Evolutionary conservation across 352 stramenopile species (phyloP), one percentile per base, ranked within the genome.

Genomic region (Chloridella minuta): DNA sequence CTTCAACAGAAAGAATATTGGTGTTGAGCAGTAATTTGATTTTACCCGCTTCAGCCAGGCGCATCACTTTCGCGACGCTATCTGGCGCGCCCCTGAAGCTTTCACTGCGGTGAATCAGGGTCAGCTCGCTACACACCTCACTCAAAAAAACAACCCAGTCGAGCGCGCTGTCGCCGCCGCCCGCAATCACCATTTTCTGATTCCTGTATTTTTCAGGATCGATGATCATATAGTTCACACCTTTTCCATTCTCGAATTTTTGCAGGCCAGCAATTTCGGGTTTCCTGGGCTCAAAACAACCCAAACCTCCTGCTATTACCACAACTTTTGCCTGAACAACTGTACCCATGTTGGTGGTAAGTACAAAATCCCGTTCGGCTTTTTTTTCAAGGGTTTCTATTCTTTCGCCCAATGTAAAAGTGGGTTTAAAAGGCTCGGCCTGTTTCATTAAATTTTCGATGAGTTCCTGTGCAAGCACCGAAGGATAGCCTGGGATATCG

Each of bases 211-310:
- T 66, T 66, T 66, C 40, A 66, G 40, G 40, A 66, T 66, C 40
- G n/a, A 66, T 10, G 40, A 66, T 66, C 40, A 66, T 66, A n/a
- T 66, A 66, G n/a, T 66, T 66, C n/a, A 66, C 40, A 10, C 40
- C 40, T 66, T 66, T 66, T 66, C 40, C 40, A 66, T 66, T 66
- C n/a, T 66, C 40, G n/a, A 66, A 66, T 66, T 66, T 66, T 66
- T 66, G 10, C n/a, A 66, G n/a, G 40, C 40, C 40, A 10, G 40
- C 10, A 66, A 66, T 66, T 66, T 66, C 40, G 10, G 40, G 40
- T 66, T 66, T 66, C 40, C 40, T 10, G n/a, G 40, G 40, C n/a
- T 66, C 40, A 66, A 66, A 66, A n/a, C 40, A 66, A 66, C 40
- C 40, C 10, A 66, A n/a, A 18, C 40, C 40, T 66, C 40, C 40